Base-by-base conservation (phyloP, 1,284 basidiomycete genomes). In the Fomes fomentarius region DNA sequence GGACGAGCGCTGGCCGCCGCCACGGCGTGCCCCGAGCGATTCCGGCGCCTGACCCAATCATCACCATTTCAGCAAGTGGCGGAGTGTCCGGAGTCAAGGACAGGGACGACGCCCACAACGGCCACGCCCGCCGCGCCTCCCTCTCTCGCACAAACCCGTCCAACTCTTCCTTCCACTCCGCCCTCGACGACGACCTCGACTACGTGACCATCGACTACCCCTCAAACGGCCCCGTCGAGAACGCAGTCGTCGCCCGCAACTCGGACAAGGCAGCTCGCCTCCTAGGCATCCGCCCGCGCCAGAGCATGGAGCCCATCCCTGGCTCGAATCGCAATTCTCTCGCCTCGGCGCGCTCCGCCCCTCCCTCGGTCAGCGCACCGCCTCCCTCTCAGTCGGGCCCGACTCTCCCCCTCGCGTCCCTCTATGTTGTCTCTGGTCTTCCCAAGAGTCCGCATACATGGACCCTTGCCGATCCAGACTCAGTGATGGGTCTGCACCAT, bases 391-490 rank as follows among this genome's bases (percentile, higher is more conserved):
- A 43, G 76, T 82, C 69, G 64, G 76, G 67, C n/a, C 85, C 89
- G 12, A 82, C 85, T 30, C 76, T 87, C 42, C 89, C 90, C 28
- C 82, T 93, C 56, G 87, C 91, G 2, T 90, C 87, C 26, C 83
- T 93, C 60, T 93, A 93, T 69, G 88, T 93, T 63, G 91, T 93
- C 28, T 91, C 88, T 4, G 90, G 90, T 24, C 80, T 93, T 40
- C 90, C 91, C 24, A 93, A 93, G 69, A 87, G 85, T 30, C 89
- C 91, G 1, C 88, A 92, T 69, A 93, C 90, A n/a, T 98, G 96
- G 96, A 93, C 94, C 1, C 81, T 96, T 37, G 90, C 94, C 0
- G 95, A 98, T 71, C 86, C 89, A 4, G 94, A 96, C 70, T 84
- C 92, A 5, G 87, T 93, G 47, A 73, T 87, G 53, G 92, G 94